Conservation (phyloP, 805 yeast genomes). For the Sugiyamaella chiloensis region DNA sequence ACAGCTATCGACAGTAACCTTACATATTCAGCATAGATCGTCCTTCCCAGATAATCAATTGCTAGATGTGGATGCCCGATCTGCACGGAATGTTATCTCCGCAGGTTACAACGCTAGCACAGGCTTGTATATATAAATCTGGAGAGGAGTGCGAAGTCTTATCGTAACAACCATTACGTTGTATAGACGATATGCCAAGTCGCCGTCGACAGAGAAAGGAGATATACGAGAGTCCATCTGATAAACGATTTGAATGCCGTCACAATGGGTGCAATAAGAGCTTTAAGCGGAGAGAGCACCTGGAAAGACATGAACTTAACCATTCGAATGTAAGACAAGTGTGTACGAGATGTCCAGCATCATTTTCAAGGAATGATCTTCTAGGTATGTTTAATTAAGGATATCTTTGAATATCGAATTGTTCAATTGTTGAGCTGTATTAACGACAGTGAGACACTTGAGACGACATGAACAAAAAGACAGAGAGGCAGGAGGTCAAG, state of each 20-base stretch:
- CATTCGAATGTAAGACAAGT: background rate
- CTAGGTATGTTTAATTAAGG: constrained; percentile 1
- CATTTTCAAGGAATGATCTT: background rate
- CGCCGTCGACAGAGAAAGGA: background rate
- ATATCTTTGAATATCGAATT: too few relatives aligned
- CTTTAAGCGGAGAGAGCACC: constrained; percentile 3
- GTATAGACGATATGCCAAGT: background rate
- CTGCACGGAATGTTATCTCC: constrained; percentile 1
- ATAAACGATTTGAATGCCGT: background rate
- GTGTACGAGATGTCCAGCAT: background rate
- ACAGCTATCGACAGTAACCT: too few relatives aligned
- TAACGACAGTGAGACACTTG: background rate
- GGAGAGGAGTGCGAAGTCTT: too few relatives aligned
- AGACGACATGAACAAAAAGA: constrained; percentile 4
- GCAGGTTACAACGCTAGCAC: too few relatives aligned
- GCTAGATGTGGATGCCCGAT: background rate
- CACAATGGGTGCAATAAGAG: background rate
- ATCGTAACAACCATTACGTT: too few relatives aligned
- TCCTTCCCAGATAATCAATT: too few relatives aligned
- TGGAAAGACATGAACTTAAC: constrained; percentile 1
- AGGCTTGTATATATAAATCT: too few relatives aligned
- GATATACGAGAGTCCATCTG: background rate
- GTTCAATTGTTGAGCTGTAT: too few relatives aligned
- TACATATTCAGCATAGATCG: too few relatives aligned
- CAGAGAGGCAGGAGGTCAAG: constrained; percentile 1